A percentile compares a stretch with the other conserved stretches of the same genome.
Conservation (phyloP, 805 yeast genomes). For the Hemisphaericaspora nanyangensis region DNA sequence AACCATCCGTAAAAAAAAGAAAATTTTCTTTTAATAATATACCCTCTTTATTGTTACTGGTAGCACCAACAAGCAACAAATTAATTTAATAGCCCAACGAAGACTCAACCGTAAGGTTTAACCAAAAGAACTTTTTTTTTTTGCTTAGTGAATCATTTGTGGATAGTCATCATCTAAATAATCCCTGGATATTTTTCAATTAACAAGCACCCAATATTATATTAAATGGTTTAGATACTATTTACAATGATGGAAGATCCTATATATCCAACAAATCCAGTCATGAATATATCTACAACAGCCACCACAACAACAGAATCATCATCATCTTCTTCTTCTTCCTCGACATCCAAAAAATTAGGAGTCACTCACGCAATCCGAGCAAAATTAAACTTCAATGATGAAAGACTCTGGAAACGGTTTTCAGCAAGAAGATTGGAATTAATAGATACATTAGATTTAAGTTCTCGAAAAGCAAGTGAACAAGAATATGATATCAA, state of each 20-base stretch:
- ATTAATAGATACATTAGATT: conserved; percentile 70
- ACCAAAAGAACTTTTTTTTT: too few species aligned
- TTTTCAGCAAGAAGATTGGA: conserved; percentile 89
- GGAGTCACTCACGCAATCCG: conserved; percentile 61
- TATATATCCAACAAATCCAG: not conserved
- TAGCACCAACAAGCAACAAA: too few species aligned
- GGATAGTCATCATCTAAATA: too few species aligned
- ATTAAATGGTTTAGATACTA: not conserved
- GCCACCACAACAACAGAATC: not conserved
- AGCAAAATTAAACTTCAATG: conserved; percentile 64
- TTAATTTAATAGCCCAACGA: too few species aligned
- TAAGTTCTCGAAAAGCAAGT: conserved; percentile 72
- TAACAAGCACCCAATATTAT: too few species aligned
- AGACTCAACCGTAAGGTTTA: too few species aligned
- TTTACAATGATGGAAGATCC: conserved; percentile 1
- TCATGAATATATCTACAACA: not conserved
- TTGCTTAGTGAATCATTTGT: too few species aligned
- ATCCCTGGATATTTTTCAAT: too few species aligned
- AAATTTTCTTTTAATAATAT: too few species aligned
- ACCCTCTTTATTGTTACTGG: too few species aligned
- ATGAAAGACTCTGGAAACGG: conserved; percentile 82
- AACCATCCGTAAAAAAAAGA: too few species aligned
- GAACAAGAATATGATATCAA: conserved; percentile 86
- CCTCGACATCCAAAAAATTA: conserved; percentile 25
- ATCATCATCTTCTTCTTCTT: not conserved